These are phyloP conservation scores for Eleusine coracana DNA, from an alignment of 176 grass and related monocot genomes.

Conservation along the genomic window DNA sequence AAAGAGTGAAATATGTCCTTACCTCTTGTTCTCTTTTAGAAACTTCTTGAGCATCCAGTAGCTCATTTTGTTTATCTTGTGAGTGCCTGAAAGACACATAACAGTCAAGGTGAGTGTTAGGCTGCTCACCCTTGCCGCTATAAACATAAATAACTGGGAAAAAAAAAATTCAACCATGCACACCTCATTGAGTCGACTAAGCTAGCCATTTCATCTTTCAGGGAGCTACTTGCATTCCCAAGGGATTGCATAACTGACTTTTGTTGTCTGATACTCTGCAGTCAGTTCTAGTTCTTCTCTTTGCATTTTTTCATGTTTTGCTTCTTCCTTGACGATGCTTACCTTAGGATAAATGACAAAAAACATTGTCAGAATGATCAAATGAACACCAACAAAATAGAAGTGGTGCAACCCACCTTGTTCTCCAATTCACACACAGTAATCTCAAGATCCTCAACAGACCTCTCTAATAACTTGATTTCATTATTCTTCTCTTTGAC, in stretches of 20 bases:
- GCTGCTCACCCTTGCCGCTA: neutral
- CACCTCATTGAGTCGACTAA: constrained; percentile 40
- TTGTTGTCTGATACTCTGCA: constrained; percentile 70
- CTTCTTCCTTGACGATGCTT: constrained; percentile 63
- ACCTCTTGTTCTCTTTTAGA: constrained; percentile 72
- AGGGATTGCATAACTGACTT: constrained; percentile 37
- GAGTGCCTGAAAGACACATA: constrained; percentile 32
- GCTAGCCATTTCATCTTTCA: constrained; percentile 37
- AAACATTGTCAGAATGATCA: neutral
- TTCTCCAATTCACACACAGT: constrained; percentile 63
- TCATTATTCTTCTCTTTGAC: constrained; percentile 73
- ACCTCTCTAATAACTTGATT: constrained; percentile 71
- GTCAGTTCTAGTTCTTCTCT: constrained; percentile 71
- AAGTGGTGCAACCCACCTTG: constrained; percentile 46
- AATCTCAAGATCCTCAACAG: constrained; percentile 66
- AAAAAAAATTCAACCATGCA: constrained; percentile 37
- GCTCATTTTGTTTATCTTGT: constrained; percentile 45
- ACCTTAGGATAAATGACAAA: constrained; percentile 53
- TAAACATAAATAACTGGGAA: constrained; percentile 1
- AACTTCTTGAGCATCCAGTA: constrained; percentile 45
- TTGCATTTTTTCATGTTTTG: constrained; percentile 53
- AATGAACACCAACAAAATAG: constrained; percentile 21
- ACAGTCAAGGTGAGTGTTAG: neutral
- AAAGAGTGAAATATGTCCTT: constrained; percentile 9
- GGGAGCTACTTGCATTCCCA: constrained; percentile 32